A percentile compares a stretch with the other conserved stretches of the same genome.
Evolutionary conservation across 2,329 filamentous ascomycete genomes (phyloP).

Genomic region (Ampelomyces quisqualis): DNA sequence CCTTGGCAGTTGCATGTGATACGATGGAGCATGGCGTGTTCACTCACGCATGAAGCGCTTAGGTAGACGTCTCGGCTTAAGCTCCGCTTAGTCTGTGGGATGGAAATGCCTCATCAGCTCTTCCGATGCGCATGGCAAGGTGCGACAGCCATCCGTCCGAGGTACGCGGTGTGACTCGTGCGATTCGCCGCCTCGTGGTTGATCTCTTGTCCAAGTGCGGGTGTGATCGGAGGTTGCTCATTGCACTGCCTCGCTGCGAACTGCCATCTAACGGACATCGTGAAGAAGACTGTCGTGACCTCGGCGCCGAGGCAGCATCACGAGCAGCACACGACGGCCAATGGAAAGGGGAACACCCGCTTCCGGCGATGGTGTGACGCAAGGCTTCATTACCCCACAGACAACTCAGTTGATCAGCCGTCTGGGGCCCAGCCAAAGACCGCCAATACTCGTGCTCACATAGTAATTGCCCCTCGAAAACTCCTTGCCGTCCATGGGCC

Average conservation of each 20-base stretch:
- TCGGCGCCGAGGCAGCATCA: conserved; percentile 6
- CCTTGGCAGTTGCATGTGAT: neutral
- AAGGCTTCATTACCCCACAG: conserved; percentile 13
- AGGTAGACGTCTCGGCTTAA: conserved; percentile 15
- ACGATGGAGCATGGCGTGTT: neutral
- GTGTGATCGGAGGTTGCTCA: too few relatives aligned
- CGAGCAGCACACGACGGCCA: conserved; percentile 13
- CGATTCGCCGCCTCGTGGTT: too few relatives aligned
- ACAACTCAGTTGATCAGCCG: conserved; percentile 9
- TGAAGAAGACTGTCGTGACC: conserved; percentile 6
- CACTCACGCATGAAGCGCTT: neutral
- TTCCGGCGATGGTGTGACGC: conserved; percentile 21
- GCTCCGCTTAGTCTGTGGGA: too few relatives aligned
- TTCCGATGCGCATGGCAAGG: conserved; percentile 12
- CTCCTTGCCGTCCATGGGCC: conserved; percentile 9
- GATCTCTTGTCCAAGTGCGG: conserved; percentile 14
- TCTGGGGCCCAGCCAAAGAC: conserved; percentile 4
- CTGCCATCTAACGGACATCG: conserved; percentile 16
- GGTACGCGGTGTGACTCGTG: too few relatives aligned
- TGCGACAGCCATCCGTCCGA: conserved; percentile 29
- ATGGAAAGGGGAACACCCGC: conserved; percentile 17
- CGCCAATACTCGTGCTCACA: conserved; percentile 14
- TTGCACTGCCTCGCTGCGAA: conserved; percentile 27
- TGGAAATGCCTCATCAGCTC: conserved; percentile 32
- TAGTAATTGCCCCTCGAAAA: conserved; percentile 5